Percentiles rank a stretch among this genome's conserved stretches.
Evolutionary conservation across 202 grass and related monocot species (phyloP).

Genomic region (Schoenoplectus triqueter): DNA sequence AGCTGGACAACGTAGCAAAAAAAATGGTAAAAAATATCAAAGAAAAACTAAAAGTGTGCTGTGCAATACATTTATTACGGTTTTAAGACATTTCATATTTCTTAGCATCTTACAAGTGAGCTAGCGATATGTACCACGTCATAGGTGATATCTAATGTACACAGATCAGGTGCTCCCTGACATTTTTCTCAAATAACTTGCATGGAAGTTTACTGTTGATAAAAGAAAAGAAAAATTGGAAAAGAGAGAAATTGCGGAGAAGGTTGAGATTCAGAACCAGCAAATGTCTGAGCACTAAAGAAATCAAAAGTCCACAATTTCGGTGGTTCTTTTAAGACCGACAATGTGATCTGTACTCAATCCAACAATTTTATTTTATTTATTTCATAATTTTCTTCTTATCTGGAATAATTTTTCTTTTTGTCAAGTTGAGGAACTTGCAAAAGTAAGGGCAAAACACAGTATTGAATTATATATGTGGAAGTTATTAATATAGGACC

Average conservation of each 20-base stretch:
- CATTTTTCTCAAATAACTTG: slow-evolving; percentile 34
- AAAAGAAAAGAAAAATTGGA: not conserved
- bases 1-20: slow-evolving; percentile 1
- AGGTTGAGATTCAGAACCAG: slow-evolving; percentile 32
- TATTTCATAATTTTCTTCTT: not conserved
- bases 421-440: not conserved
- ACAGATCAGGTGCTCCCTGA: not conserved
- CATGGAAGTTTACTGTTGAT: slow-evolving; percentile 46
- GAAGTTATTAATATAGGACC: slow-evolving; percentile 1
- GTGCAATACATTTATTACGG: slow-evolving; percentile 9
- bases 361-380: not conserved
- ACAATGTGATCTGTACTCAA: slow-evolving; percentile 33
- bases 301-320: slow-evolving; percentile 29
- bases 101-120: not conserved
- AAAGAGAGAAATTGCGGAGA: slow-evolving; percentile 32
- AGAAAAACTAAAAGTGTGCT: not conserved
- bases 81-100: not conserved
- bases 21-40: not conserved
- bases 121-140: not conserved
- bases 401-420: not conserved
- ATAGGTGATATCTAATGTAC: not conserved
- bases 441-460: not conserved
- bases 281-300: slow-evolving; percentile 29
- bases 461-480: not conserved
- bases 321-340: slow-evolving; percentile 35